These are phyloP conservation scores for Venturia asperata DNA, from an alignment of 2,329 filamentous ascomycete genomes.

Conservation along the genomic window DNA sequence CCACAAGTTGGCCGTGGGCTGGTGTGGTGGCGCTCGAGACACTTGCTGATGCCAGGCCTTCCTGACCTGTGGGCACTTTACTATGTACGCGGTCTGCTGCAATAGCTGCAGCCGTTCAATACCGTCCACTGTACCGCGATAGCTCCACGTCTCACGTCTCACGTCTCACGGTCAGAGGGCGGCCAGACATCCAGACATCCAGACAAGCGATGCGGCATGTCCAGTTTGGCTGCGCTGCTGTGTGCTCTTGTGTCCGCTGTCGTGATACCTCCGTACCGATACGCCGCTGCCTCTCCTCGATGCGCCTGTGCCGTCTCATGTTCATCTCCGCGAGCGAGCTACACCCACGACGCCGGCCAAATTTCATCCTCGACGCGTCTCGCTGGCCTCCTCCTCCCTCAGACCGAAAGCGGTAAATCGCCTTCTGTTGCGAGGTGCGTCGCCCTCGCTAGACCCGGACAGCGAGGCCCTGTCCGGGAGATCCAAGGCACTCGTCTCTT, in stretches of 20 bases:
- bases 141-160: neutral
- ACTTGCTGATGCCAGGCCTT: conserved; percentile 3
- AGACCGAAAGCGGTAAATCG: neutral
- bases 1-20: neutral
- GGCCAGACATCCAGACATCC: neutral
- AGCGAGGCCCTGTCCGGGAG: neutral
- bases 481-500: neutral
- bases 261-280: neutral
- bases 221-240: neutral
- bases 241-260: conserved; percentile 7
- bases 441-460: neutral
- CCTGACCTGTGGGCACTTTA: conserved; percentile 10
- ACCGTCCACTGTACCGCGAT: neutral
- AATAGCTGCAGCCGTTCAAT: neutral
- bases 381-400: neutral
- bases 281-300: neutral
- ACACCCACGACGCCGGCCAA: neutral
- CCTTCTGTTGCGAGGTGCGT: neutral
- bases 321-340: neutral
- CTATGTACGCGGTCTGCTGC: neutral
- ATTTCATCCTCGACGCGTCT: conserved; percentile 1
- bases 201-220: neutral
- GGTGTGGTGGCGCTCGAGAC: neutral
- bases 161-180: neutral
- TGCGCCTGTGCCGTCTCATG: conserved; percentile 8